These are phyloP conservation scores for Claviceps fusiformis DNA, from an alignment of 2,329 filamentous ascomycete species.

Conservation along the genomic window DNA sequence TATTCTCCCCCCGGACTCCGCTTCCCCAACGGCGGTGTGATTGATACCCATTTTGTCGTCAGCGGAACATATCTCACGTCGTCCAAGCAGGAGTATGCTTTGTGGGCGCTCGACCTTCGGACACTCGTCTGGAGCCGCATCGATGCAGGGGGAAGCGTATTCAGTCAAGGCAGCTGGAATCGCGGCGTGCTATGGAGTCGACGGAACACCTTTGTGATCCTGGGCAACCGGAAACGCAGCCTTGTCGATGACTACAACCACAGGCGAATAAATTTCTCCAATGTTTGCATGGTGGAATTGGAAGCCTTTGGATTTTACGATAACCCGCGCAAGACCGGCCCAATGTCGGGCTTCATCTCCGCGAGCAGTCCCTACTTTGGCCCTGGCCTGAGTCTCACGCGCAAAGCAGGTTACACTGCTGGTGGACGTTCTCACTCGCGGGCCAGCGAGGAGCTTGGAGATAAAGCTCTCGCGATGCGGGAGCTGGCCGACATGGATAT, in stretches of 20 bases:
- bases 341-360: constrained; percentile 73
- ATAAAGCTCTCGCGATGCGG: constrained; percentile 62
- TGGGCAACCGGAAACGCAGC: constrained; percentile 85
- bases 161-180: constrained; percentile 97
- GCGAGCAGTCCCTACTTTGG: constrained; percentile 58
- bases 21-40: constrained; percentile 90
- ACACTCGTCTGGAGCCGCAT: constrained; percentile 91
- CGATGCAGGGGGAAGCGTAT: constrained; percentile 85
- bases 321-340: constrained; percentile 67
- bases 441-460: constrained; percentile 74
- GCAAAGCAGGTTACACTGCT: constrained; percentile 51
- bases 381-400: constrained; percentile 40
- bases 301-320: constrained; percentile 97
- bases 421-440: constrained; percentile 64
- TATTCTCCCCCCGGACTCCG: constrained; percentile 84
- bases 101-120: constrained; percentile 86
- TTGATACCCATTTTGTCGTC: constrained; percentile 93
- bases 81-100: constrained; percentile 92
- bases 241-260: constrained; percentile 98
- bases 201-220: constrained; percentile 86
- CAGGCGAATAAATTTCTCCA: constrained; percentile 90
- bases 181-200: constrained; percentile 85
- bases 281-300: constrained; percentile 91
- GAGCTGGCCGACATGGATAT: constrained; percentile 97
- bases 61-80: constrained; percentile 95